Conservation (phyloP, 345 rosid genomes). For the Zanthoxylum bungeanum region DNA sequence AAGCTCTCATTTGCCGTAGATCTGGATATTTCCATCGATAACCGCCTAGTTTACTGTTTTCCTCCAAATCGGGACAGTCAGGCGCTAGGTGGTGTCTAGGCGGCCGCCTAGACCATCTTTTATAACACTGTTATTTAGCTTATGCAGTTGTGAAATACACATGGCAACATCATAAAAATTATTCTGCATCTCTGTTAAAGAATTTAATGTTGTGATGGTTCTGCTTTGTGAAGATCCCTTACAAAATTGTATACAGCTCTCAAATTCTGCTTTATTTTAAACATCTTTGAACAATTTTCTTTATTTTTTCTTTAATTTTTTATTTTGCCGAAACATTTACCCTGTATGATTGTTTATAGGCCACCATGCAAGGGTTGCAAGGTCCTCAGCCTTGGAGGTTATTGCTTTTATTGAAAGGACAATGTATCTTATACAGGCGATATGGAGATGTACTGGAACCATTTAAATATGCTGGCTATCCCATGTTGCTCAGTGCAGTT, state of each 20-base stretch:
- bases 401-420: constrained; percentile 92
- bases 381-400: constrained; percentile 99
- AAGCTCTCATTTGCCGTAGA: no score
- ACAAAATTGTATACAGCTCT: background rate
- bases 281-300: constrained; percentile 3
- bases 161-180: background rate
- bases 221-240: background rate
- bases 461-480: constrained; percentile 99
- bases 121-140: no score
- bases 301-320: background rate
- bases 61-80: no score
- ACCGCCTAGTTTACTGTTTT: no score
- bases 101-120: no score
- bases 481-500: constrained; percentile 91
- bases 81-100: no score
- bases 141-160: background rate
- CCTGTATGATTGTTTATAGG: constrained; percentile 43
- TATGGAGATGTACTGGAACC: constrained; percentile 86
- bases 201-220: background rate
- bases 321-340: background rate
- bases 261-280: background rate
- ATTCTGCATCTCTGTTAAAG: background rate
- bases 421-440: constrained; percentile 89
- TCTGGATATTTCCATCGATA: no score
- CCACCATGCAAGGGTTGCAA: constrained; percentile 99